phyloP scores from a whole-genome alignment of 2,329 filamentous ascomycete species.

The Ceratocystis lukuohia region DNA sequence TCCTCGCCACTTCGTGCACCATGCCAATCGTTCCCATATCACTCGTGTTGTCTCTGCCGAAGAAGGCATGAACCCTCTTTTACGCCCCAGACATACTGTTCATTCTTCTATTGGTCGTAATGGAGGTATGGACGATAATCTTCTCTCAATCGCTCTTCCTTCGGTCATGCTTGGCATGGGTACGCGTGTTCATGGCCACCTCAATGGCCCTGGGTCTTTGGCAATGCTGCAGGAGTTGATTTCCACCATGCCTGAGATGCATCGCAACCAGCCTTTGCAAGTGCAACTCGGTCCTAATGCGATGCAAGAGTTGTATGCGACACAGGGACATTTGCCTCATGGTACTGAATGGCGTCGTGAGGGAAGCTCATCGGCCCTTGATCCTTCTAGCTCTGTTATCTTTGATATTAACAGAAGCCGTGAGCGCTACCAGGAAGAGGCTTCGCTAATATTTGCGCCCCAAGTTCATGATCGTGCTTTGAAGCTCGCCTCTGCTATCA shows the following conservation, averaged over 20 bases:
- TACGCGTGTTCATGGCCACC: slow-evolving; percentile 12
- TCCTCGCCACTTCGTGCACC: background rate
- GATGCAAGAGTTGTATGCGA: slow-evolving; percentile 38
- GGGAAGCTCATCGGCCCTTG: slow-evolving; percentile 31
- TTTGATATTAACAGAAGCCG: slow-evolving; percentile 62
- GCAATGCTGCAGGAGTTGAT: slow-evolving; percentile 43
- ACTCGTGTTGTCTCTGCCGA: slow-evolving; percentile 39
- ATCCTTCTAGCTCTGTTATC: slow-evolving; percentile 59
- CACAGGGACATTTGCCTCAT: slow-evolving; percentile 26
- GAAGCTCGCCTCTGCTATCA: slow-evolving; percentile 50
- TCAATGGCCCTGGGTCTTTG: slow-evolving; percentile 36
- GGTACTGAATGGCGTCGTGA: slow-evolving; percentile 39
- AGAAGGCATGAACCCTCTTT: slow-evolving; percentile 75
- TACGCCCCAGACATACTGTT: slow-evolving; percentile 46
- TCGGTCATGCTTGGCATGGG: slow-evolving; percentile 31
- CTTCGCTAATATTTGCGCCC: slow-evolving; percentile 62
- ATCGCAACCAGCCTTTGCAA: slow-evolving; percentile 40
- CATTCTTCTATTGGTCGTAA: slow-evolving; percentile 38
- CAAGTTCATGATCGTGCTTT: slow-evolving; percentile 53
- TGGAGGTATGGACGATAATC: slow-evolving; percentile 27
- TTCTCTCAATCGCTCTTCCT: slow-evolving; percentile 38
- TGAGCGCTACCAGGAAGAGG: slow-evolving; percentile 78
- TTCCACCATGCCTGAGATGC: slow-evolving; percentile 36
- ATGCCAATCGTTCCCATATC: slow-evolving; percentile 3
- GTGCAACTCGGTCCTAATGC: slow-evolving; percentile 43